A percentile compares a stretch with the other conserved stretches of the same genome.
These are phyloP conservation scores for Phoma sp. DNA, from an alignment of 2,329 filamentous ascomycete genomes.

Conservation along the genomic window DNA sequence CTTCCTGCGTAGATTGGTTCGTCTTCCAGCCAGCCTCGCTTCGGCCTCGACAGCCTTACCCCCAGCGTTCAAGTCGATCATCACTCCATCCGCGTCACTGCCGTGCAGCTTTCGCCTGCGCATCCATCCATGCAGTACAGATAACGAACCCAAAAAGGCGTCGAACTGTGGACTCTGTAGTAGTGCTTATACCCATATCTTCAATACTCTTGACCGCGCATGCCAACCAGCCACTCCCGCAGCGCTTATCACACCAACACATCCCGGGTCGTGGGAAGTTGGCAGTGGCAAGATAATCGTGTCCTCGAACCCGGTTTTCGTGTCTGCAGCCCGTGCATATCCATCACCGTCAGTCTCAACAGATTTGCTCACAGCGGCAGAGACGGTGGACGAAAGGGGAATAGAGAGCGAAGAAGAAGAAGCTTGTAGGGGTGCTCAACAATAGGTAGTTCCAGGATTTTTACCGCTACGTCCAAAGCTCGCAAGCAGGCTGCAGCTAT, in stretches of 20 bases:
- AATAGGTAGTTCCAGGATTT: neutral
- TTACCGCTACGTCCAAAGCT: neutral
- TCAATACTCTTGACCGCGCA: slow-evolving; percentile 1
- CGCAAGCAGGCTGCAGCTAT: slow-evolving; percentile 3
- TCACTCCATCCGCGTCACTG: neutral
- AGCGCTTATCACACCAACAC: neutral
- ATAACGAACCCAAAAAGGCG: neutral
- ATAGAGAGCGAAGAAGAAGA: neutral
- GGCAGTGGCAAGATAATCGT: neutral
- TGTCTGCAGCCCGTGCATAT: slow-evolving; percentile 5
- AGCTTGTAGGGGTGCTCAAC: slow-evolving; percentile 6
- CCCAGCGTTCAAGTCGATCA: neutral
- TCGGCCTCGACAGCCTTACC: slow-evolving; percentile 8
- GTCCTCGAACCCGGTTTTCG: neutral
- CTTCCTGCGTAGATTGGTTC: slow-evolving; percentile 3
- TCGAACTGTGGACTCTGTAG: neutral
- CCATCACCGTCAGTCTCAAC: slow-evolving; percentile 7
- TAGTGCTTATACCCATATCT: slow-evolving; percentile 1
- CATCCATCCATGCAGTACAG: slow-evolving; percentile 1
- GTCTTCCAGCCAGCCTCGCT: slow-evolving; percentile 1
- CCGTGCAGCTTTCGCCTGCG: slow-evolving; percentile 2
- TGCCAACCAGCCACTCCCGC: slow-evolving; percentile 12
- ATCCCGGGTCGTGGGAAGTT: neutral
- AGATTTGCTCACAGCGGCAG: neutral
- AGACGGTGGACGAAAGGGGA: neutral